Evolutionary conservation across 441 rosid species (phyloP).

Genomic region (Melastoma candidum): DNA sequence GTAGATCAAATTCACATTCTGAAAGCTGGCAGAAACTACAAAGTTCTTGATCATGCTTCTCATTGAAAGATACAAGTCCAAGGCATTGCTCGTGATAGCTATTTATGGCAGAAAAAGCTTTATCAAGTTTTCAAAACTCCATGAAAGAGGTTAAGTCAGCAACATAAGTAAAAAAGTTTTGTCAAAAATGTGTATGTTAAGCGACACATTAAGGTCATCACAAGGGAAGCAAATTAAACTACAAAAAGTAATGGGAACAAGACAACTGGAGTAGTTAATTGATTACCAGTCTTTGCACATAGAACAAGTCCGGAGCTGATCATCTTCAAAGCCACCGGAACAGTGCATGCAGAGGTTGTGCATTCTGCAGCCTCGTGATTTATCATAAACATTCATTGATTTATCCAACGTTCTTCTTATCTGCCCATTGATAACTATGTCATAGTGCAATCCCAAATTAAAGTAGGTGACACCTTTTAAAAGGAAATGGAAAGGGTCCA

Average conservation of each 20-base stretch:
- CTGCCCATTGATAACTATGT: constrained; percentile 26
- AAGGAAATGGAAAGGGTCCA: neutral
- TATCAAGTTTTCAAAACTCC: neutral
- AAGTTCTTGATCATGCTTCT: constrained; percentile 19
- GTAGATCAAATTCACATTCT: constrained; percentile 21
- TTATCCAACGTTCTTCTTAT: constrained; percentile 38
- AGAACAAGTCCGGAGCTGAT: constrained; percentile 29
- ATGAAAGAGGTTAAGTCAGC: no score
- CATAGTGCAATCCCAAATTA: neutral
- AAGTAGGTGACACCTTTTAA: no score
- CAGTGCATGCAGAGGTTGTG: constrained; percentile 32
- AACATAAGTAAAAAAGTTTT: no score
- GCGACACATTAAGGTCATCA: no score
- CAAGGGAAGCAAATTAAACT: no score
- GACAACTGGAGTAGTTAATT: constrained; percentile 18
- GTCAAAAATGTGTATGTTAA: no score
- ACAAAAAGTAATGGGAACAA: neutral
- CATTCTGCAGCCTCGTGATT: constrained; percentile 23
- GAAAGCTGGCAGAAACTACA: constrained; percentile 41
- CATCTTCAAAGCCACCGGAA: constrained; percentile 22
- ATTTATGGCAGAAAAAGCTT: constrained; percentile 15
- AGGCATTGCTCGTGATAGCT: constrained; percentile 58
- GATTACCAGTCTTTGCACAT: constrained; percentile 51
- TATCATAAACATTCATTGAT: constrained; percentile 37
- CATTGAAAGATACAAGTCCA: constrained; percentile 17